These are phyloP conservation scores for Blakeslea trispora DNA, from an alignment of 371 early-diverging fungal species.

Conservation along the genomic window DNA sequence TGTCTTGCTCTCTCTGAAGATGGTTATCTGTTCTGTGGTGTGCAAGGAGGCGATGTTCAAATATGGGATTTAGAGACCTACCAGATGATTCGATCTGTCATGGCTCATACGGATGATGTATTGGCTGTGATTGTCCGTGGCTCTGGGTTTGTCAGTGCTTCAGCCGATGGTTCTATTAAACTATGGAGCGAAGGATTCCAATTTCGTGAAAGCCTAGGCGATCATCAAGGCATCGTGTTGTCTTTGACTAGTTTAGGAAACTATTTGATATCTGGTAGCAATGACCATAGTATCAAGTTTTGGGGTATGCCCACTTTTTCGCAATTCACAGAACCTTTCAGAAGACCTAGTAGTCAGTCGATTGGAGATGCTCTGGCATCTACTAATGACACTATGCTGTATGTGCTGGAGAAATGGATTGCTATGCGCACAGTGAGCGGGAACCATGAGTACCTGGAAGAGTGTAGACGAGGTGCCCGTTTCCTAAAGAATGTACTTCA, in stretches of 20 bases:
- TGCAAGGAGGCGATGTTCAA: constrained; percentile 76
- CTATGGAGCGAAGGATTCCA: constrained; percentile 75
- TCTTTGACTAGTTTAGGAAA: constrained; percentile 58
- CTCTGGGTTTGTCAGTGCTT: constrained; percentile 66
- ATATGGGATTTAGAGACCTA: constrained; percentile 81
- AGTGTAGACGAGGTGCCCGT: constrained; percentile 23
- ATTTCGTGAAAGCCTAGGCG: constrained; percentile 58
- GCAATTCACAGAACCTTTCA: constrained; percentile 26
- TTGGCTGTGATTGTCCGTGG: constrained; percentile 55
- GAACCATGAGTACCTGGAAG: constrained; percentile 46
- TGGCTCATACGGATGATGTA: constrained; percentile 73
- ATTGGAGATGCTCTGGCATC: constrained; percentile 23
- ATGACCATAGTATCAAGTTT: constrained; percentile 69
- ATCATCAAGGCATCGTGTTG: constrained; percentile 68
- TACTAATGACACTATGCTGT: constrained; percentile 57
- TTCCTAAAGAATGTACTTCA: constrained; percentile 60
- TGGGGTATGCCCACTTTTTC: constrained; percentile 40
- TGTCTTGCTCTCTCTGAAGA: constrained; percentile 66
- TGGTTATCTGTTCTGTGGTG: constrained; percentile 74
- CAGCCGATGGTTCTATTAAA: constrained; percentile 73
- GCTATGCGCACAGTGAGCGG: constrained; percentile 74
- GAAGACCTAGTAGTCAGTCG: constrained; percentile 18
- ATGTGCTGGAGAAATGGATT: constrained; percentile 74
- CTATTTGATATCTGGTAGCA: constrained; percentile 68
- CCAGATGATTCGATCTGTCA: constrained; percentile 69